A percentile compares a stretch with the other conserved stretches of the same genome.
Conservation (phyloP, 2,329 filamentous ascomycete genomes). For the Trichophyton equinum region DNA sequence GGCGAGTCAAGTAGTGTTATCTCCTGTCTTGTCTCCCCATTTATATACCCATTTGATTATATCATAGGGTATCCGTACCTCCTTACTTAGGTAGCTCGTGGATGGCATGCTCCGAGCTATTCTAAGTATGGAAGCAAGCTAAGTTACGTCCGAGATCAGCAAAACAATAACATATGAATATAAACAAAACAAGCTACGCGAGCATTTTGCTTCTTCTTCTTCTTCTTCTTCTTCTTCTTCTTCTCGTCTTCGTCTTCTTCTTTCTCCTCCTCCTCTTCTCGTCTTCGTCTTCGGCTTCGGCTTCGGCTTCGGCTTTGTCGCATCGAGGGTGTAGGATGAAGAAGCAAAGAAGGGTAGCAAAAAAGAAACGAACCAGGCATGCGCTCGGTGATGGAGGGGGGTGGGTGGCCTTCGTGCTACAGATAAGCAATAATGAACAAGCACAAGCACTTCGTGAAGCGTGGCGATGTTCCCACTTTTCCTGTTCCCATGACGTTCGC, state of each 20-base stretch:
- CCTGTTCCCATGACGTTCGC: background rate
- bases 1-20: too few relatives aligned
- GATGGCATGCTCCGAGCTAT: too few relatives aligned
- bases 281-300: background rate
- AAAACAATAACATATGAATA: slow-evolving; percentile 1
- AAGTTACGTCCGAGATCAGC: background rate
- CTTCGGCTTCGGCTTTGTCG: background rate
- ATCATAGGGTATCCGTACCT: too few relatives aligned
- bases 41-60: too few relatives aligned
- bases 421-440: background rate
- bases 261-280: too few relatives aligned
- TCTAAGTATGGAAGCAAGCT: too few relatives aligned
- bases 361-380: background rate
- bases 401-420: background rate
- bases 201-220: background rate
- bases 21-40: too few relatives aligned
- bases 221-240: too few relatives aligned
- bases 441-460: background rate
- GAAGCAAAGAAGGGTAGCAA: background rate
- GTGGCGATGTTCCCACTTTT: background rate
- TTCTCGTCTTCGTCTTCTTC: background rate
- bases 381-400: background rate
- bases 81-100: too few relatives aligned
- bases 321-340: background rate
- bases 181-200: slow-evolving; percentile 2